Evolutionary conservation across 176 grass and related monocot genomes (phyloP).

Genomic region (Tillandsia fasciculata): DNA sequence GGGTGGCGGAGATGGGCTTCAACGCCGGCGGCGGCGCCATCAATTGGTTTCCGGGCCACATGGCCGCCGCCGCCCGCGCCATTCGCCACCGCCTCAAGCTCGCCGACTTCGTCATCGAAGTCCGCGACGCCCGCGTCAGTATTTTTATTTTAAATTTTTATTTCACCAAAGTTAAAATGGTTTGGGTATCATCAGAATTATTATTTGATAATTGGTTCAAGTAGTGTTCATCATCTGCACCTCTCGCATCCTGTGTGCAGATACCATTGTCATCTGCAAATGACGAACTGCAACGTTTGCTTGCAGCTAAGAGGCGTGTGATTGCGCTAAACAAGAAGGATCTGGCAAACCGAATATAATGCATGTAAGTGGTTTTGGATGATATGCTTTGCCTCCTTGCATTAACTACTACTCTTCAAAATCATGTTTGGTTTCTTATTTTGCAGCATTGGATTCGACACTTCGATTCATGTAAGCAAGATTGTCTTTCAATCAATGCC

Average conservation of each 20-base stretch:
- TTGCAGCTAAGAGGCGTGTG: conserved; percentile 64
- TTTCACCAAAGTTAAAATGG: neutral
- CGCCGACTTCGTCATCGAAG: conserved; percentile 85
- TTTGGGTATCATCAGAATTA: neutral
- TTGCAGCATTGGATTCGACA: conserved; percentile 62
- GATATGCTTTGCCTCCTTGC: conserved; percentile 9
- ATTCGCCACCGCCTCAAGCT: conserved; percentile 89
- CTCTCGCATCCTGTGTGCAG: conserved; percentile 22
- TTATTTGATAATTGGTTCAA: too few species aligned
- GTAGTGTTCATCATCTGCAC: neutral
- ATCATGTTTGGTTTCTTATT: conserved; percentile 14
- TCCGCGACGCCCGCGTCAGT: conserved; percentile 86
- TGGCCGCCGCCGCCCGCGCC: conserved; percentile 79
- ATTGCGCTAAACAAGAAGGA: conserved; percentile 97
- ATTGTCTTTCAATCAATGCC: conserved; percentile 85
- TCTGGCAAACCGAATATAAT: conserved; percentile 89
- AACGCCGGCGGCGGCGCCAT: conserved; percentile 52
- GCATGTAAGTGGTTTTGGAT: conserved; percentile 39
- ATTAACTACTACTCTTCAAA: neutral
- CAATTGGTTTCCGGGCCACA: conserved; percentile 97
- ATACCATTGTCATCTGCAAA: conserved; percentile 82
- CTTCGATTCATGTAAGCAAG: conserved; percentile 72
- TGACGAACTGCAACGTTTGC: conserved; percentile 62
- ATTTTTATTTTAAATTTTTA: neutral
- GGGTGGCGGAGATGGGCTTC: conserved; percentile 77